Evolutionary conservation across 257 asterid genomes (phyloP), one percentile per base, ranked within the genome.

Genomic region (Echites panduratus): DNA sequence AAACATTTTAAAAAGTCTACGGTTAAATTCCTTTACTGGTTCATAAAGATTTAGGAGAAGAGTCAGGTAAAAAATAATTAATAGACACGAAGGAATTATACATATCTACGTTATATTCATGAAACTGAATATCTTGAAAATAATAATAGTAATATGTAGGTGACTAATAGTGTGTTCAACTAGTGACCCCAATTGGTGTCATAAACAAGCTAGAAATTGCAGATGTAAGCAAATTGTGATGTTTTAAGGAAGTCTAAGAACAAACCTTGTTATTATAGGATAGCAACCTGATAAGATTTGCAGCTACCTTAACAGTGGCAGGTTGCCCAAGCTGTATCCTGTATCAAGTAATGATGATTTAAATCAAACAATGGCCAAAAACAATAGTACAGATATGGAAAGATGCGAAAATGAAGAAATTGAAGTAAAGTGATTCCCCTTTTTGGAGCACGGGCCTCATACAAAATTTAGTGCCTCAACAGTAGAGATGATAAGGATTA

Each of bases 241-340:
- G n/a, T 0, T 63, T 38, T 35, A 7, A 64, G 44, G 47, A 20
- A 38, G 38, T 19, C 69, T 7, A 4, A 53, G 49, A 58, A 69
- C 79, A 71, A 32, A 90, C 97, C 97, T 90, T 89, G 84, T 90
- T 89, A 79, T 81, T 86, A 81, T 90, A 90, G 63, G 97, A 49
- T 29, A 90, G 45, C 71, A 89, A 66, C 68, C 96, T 81, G 73
- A 86, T 84, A 71, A 90, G 90, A 75, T 83, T 90, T 22, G 97
- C 96, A 62, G 97, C 94, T 81, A 87, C 94, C 79, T 89, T 90
- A 50, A 90, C 97, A 47, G 94, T 90, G 7, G 97, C 82, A 72
- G 96, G 96, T 84, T 89, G 96, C 68, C 94, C 97, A 52, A 87
- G 96, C 71, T 90, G 97, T 76, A 89, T 90, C 79, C 96, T 90